These are phyloP conservation scores for Parasitella parasitica DNA, from an alignment of 371 early-diverging fungal species.

Conservation along the genomic window DNA sequence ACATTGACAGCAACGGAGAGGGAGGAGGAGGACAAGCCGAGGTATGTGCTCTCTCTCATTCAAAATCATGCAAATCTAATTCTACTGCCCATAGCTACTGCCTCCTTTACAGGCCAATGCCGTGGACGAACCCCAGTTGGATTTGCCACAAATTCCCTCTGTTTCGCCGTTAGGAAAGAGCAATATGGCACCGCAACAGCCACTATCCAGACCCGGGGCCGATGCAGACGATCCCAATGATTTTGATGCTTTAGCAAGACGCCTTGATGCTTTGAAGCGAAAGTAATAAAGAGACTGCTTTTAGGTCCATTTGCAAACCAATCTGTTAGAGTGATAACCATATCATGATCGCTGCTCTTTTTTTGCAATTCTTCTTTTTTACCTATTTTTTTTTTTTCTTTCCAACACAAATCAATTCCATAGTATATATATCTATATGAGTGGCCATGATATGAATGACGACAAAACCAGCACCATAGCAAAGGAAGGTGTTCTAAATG, in stretches of 20 bases:
- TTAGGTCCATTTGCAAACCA: background rate
- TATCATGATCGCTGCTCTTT: background rate
- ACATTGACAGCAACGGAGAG: constrained; percentile 2
- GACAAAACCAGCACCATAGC: background rate
- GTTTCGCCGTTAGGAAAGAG: constrained; percentile 27
- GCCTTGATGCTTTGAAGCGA: constrained; percentile 75
- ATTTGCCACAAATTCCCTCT: constrained; percentile 41
- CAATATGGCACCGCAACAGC: background rate
- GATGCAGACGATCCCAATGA: constrained; percentile 29
- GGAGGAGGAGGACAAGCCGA: constrained; percentile 21
- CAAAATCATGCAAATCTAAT: background rate
- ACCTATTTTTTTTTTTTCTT: background rate
- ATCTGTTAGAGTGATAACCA: background rate
- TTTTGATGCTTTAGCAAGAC: constrained; percentile 69
- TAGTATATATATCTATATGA: background rate
- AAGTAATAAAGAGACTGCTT: constrained; percentile 21
- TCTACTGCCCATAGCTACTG: constrained; percentile 2
- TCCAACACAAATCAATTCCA: background rate
- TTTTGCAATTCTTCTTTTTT: background rate
- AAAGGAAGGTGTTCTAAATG: background rate
- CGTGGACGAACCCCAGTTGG: constrained; percentile 13
- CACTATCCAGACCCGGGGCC: background rate
- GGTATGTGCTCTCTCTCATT: background rate
- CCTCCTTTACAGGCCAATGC: constrained; percentile 19
- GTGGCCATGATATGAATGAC: constrained; percentile 2